Evolutionary conservation across 768 basidiomycete species (phyloP), one percentile per base, ranked within the genome.

Genomic region (Pseudohyphozyma bogoriensis): DNA sequence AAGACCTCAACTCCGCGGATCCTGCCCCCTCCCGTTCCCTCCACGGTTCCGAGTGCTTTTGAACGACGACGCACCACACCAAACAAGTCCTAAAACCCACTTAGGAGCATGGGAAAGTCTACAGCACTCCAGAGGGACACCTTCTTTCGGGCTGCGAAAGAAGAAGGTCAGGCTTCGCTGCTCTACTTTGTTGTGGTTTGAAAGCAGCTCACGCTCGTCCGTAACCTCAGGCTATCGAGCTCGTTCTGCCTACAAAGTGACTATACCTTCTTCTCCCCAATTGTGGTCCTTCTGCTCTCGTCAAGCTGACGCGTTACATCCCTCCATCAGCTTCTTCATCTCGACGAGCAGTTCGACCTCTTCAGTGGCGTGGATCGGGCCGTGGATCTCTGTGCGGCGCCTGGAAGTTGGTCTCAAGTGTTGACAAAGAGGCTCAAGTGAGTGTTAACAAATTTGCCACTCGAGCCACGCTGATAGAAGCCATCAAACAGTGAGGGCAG

Each of bases 401-500:
- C 72, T 0, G 71, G 75, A n/a, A 72, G 71, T 40, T 76, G 75
- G 75, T 73, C 71, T 57, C 75, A 76, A 58, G 75, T 76, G 1
- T 60, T 76, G 7, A 70, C 70, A 20, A 68, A 75, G 49, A 70
- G 72, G 62, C 67, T 76, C 18, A 67, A 70, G 71, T 74, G 53
- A 37, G 72, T 62, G 11, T 32, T 0, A 8, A 24, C 6, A 11
- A 7, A 15, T 10, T 35, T 16, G 1, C 1, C 22, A 20, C 3
- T 11, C 26, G 1, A 20, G 2, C 10, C 33, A 32, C 42, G 22
- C 56, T 51, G 9, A 58, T 20, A 35, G 15, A 22, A 6, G 9
- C 1, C 35, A 16, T 49, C 29, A 11, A 37, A 29, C 35, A 57
- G 51, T 53, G 63, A 46, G 59, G 65, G 55, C 51, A 54, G 44